Conservation (phyloP, 345 rosid species). For the Melaleuca quinquenervia region DNA sequence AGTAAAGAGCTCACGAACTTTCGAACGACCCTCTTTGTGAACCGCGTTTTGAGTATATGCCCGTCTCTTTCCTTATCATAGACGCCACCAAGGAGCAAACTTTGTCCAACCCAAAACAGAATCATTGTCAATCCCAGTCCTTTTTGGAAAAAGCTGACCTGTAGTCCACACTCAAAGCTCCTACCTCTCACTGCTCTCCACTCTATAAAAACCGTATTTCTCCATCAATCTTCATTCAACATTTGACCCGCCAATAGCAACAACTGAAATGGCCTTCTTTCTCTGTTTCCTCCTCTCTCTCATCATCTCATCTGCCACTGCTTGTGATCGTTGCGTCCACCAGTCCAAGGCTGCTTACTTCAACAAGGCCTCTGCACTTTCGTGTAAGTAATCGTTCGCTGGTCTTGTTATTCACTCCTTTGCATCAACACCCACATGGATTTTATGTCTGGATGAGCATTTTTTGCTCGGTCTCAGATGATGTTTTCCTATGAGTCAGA, state of each 20-base stretch:
- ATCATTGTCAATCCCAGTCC: neutral
- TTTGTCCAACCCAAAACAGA: neutral
- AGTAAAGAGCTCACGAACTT: neutral
- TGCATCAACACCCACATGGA: neutral
- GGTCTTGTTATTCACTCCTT: neutral
- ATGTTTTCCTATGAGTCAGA: slow-evolving; percentile 1
- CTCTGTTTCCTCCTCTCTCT: slow-evolving; percentile 21
- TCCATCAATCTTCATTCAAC: neutral
- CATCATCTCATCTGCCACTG: slow-evolving; percentile 33
- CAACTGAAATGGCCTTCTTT: slow-evolving; percentile 21
- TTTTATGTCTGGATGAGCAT: neutral
- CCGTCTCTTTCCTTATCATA: slow-evolving; percentile 4
- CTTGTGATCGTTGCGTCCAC: slow-evolving; percentile 89
- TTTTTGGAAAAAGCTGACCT: slow-evolving; percentile 23
- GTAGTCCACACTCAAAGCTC: slow-evolving; percentile 17
- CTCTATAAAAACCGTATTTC: neutral
- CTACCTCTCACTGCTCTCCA: neutral
- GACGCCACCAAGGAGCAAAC: neutral
- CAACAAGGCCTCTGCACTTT: slow-evolving; percentile 56
- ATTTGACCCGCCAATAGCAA: neutral
- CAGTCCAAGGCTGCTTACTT: slow-evolving; percentile 57
- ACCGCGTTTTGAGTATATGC: slow-evolving; percentile 25
- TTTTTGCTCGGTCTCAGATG: slow-evolving; percentile 8
- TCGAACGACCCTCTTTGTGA: neutral
- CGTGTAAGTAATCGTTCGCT: slow-evolving; percentile 21